These are phyloP conservation scores for Hibiscus syriacus DNA, from an alignment of 345 rosid genomes.

Conservation along the genomic window DNA sequence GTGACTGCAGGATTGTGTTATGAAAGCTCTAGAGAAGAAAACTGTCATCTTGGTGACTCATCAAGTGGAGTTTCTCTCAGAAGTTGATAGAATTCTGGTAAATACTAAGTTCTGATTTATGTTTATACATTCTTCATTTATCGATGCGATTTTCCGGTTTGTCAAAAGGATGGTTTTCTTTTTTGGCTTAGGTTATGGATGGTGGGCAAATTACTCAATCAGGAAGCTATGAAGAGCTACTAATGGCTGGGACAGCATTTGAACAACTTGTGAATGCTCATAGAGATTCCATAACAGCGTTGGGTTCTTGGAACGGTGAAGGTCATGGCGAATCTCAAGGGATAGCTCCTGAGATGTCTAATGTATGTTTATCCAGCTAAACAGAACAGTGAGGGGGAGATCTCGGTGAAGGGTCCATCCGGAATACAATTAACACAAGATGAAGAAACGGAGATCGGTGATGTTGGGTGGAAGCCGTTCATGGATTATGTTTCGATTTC, in stretches of 20 bases:
- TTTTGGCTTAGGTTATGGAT: conserved; percentile 47
- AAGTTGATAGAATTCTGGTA: conserved; percentile 59
- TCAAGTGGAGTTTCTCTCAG: conserved; percentile 75
- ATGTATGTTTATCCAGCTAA: conserved; percentile 12
- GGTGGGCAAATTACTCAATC: conserved; percentile 47
- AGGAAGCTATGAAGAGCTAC: conserved; percentile 56
- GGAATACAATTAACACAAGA: conserved; percentile 58
- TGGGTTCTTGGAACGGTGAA: conserved; percentile 28
- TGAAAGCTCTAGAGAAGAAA: conserved; percentile 42
- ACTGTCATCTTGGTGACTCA: conserved; percentile 72
- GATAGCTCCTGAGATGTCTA: conserved; percentile 10
- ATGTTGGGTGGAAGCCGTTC: conserved; percentile 59
- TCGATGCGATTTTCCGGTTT: neutral
- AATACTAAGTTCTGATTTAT: neutral
- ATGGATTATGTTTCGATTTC: conserved; percentile 52
- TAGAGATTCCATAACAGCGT: conserved; percentile 37
- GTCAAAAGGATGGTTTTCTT: neutral
- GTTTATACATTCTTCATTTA: neutral
- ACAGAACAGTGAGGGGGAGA: conserved; percentile 25
- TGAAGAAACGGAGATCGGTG: conserved; percentile 54
- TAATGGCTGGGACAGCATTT: conserved; percentile 48
- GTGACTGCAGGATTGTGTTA: conserved; percentile 62
- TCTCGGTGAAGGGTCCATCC: conserved; percentile 16
- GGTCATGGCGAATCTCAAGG: conserved; percentile 13
- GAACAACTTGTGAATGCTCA: conserved; percentile 74